Conservation (phyloP, 164 flowering plant genomes). For the Stephania japonica region DNA sequence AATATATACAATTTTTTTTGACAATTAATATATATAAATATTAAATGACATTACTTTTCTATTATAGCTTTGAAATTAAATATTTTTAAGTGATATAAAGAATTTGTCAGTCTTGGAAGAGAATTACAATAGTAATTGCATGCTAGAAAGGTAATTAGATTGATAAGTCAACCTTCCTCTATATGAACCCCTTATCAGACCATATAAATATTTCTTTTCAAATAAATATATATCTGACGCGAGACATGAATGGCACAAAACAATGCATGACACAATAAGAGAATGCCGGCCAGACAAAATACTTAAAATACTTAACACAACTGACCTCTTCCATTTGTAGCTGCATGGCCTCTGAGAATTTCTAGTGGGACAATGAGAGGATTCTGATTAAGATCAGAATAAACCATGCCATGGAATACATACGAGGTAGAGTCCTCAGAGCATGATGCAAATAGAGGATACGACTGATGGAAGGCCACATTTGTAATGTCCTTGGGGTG, state of each 20-base stretch:
- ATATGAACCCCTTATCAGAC: too few relatives aligned
- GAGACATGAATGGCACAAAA: not conserved
- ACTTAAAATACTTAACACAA: not conserved
- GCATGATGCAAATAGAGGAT: conserved; percentile 90
- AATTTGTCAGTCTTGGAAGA: too few relatives aligned
- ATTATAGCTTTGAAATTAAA: too few relatives aligned
- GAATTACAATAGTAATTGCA: too few relatives aligned
- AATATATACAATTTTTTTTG: too few relatives aligned
- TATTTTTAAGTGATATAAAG: too few relatives aligned
- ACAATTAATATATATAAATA: too few relatives aligned
- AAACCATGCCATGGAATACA: conserved; percentile 96
- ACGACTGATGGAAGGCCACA: conserved; percentile 80
- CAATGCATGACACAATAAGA: not conserved
- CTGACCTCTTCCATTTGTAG: conserved; percentile 78
- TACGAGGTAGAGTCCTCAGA: conserved; percentile 86
- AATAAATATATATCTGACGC: too few relatives aligned
- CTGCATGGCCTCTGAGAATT: conserved; percentile 77
- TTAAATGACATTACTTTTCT: too few relatives aligned
- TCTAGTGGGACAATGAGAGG: conserved; percentile 88
- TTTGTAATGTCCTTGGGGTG: conserved; percentile 80
- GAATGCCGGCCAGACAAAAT: not conserved
- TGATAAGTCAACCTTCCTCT: too few relatives aligned
- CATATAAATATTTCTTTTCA: too few relatives aligned
- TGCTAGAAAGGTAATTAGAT: too few relatives aligned
- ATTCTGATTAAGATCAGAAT: conserved; percentile 83